Evolutionary conservation across 2,329 filamentous ascomycete genomes (phyloP), one percentile per base, ranked within the genome.

Genomic region (Pseudocercospora ulei): DNA sequence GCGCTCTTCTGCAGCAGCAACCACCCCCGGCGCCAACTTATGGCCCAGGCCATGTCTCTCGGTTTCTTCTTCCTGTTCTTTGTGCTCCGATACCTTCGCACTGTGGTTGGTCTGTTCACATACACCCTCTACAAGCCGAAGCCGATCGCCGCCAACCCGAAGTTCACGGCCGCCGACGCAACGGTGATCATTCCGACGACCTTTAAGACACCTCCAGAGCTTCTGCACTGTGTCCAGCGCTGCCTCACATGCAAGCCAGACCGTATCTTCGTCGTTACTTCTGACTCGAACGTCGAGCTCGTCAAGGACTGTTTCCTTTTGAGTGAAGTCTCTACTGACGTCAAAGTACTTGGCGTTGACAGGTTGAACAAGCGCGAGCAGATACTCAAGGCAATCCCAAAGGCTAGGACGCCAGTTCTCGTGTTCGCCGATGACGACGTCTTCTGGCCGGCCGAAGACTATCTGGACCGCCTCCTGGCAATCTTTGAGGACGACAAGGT

Each of bases 401-500:
- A 52, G 7, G 50, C 59, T 31, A 34, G 49, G 18, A 56, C 57
- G 9, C 20, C 46, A 0, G 52, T 61, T 20, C 50, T 49, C 1
- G 52, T 58, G 26, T 58, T 59, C 31, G 56, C 58, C 20, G 59
- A 62, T 36, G 59, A 62, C 36, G 58, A 62, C 38, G 59, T 62
- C 20, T 54, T 59, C 38, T 61, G 58, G 56, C 54, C 54, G 1
- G 28, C 33, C 4, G 11, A 28, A 4, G 27, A 40, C 8, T 60
- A 57, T 42, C 53, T 58, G 9, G 35, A 50, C n/a, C 49, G 54
- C 31, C 49, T 62, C 27, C 43, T 61, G 11, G 56, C 58, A 7
- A 51, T 57, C 31, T 67, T 69, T 47, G 62, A 66, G 30, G 59
- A 76, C 19, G 38, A 49, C 1, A 39, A 46, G 0, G 67, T 78